Conservation (phyloP, 164 flowering plant species). For the Akebia trifoliata region DNA sequence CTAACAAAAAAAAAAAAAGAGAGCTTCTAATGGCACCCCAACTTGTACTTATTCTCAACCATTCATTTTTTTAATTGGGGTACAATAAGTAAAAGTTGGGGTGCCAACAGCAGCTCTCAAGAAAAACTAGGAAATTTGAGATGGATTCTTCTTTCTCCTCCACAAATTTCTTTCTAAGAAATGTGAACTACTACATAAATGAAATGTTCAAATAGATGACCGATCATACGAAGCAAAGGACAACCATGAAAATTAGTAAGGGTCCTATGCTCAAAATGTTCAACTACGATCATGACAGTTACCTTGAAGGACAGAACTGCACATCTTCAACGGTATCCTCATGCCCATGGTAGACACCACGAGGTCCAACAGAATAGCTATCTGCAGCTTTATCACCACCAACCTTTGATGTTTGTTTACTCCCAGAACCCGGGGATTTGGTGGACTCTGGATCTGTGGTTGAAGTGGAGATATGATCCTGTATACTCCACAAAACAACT, state of each 20-base stretch:
- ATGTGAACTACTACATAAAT: no score
- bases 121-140: no score
- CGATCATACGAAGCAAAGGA: no score
- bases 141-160: no score
- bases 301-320: conserved; percentile 94
- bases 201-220: no score
- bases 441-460: conserved; percentile 47
- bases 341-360: conserved; percentile 76
- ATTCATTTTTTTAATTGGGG: no score
- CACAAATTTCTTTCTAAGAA: no score
- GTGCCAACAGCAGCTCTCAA: no score
- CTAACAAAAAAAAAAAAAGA: no score
- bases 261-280: no score
- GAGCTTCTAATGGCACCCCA: no score
- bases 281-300: conserved; percentile 15
- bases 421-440: conserved; percentile 54
- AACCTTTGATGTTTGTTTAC: conserved; percentile 43
- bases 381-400: conserved; percentile 47
- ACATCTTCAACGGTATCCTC: conserved; percentile 96
- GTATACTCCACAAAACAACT: conserved; percentile 93
- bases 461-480: conserved; percentile 71
- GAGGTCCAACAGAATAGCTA: conserved; percentile 61
- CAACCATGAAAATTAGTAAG: background rate
- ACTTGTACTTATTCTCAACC: background rate
- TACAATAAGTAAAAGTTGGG: no score